Conservation (phyloP, 257 asterid species). For the Primulina huaijiensis region DNA sequence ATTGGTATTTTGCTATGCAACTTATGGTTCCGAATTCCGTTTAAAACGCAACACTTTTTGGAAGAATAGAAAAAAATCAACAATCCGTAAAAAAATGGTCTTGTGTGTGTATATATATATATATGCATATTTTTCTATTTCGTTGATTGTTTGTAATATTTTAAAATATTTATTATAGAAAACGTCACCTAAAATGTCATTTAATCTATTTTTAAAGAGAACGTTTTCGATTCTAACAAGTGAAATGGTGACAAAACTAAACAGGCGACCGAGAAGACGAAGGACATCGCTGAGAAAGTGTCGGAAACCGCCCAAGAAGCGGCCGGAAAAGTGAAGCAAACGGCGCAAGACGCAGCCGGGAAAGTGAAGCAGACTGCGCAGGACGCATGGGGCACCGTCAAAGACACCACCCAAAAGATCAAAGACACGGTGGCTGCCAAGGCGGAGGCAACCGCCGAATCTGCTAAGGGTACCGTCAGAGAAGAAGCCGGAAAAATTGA, state of each 20-base stretch:
- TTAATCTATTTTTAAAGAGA: no score
- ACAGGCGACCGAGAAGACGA: constrained; percentile 44
- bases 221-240: no score
- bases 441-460: constrained; percentile 50
- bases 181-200: no score
- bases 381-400: constrained; percentile 57
- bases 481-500: constrained; percentile 37
- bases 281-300: constrained; percentile 49
- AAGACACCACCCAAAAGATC: constrained; percentile 52
- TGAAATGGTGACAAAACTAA: not conserved
- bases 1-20: no score
- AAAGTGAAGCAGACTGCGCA: constrained; percentile 29
- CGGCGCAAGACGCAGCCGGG: constrained; percentile 55
- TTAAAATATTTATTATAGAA: no score
- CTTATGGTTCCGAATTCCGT: no score
- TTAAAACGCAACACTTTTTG: no score
- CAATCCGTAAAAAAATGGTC: no score
- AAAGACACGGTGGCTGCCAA: constrained; percentile 53
- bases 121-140: no score
- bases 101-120: no score
- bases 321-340: constrained; percentile 56
- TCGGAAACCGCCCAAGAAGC: constrained; percentile 51
- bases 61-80: no score
- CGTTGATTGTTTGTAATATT: no score
- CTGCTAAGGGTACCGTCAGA: constrained; percentile 30